Conservation (phyloP, 2,329 filamentous ascomycete species). For the Pseudocercospora pini-densiflorae region DNA sequence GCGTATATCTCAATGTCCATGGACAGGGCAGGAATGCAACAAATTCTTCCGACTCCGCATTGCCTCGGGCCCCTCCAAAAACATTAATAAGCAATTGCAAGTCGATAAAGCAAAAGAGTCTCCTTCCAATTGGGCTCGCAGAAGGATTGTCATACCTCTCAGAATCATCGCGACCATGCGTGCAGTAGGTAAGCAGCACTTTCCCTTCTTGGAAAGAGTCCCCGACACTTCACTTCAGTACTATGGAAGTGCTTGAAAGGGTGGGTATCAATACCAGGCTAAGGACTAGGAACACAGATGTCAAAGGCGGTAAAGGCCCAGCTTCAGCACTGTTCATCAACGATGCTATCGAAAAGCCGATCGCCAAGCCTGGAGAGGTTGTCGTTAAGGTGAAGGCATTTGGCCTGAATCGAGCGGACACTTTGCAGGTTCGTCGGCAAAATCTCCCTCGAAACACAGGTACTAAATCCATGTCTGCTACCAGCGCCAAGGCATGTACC, state of each 20-base stretch:
- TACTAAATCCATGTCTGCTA: neutral
- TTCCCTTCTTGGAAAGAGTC: neutral
- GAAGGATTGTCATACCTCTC: neutral
- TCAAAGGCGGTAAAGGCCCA: conserved; percentile 59
- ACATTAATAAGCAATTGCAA: neutral
- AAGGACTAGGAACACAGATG: conserved; percentile 43
- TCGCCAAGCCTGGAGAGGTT: conserved; percentile 64
- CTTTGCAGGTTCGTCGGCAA: conserved; percentile 51
- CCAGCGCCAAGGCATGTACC: conserved; percentile 71
- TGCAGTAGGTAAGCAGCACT: conserved; percentile 6
- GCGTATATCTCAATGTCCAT: neutral
- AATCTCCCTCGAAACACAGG: neutral
- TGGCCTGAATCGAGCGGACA: conserved; percentile 76
- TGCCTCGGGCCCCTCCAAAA: neutral
- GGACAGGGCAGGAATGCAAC: neutral
- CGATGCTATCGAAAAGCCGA: conserved; percentile 53
- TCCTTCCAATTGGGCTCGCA: neutral
- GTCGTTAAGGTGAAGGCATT: conserved; percentile 72
- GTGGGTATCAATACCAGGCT: neutral
- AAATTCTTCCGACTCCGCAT: neutral
- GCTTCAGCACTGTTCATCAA: conserved; percentile 59
- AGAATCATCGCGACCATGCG: conserved; percentile 12
- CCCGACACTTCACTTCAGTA: neutral
- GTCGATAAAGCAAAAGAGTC: neutral
- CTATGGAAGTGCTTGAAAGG: neutral